phyloP scores from a whole-genome alignment of 768 basidiomycete genomes.

The Mycena latifolia region DNA sequence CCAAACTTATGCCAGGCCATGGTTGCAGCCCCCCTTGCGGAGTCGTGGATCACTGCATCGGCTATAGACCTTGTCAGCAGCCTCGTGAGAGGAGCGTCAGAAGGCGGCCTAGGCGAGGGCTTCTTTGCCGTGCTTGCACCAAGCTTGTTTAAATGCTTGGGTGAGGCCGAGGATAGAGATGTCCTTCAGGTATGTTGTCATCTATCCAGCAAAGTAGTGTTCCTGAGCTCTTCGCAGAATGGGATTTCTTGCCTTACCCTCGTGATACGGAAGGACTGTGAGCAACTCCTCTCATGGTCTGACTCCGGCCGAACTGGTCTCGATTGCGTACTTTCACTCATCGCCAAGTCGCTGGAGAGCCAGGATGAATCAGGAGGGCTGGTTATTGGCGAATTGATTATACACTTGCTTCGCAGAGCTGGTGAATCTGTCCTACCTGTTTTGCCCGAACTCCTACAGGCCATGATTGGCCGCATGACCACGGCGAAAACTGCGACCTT shows the following conservation, averaged over 20 bases:
- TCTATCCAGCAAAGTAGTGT: conserved; percentile 2
- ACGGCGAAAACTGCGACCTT: conserved; percentile 93
- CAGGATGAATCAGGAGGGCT: conserved; percentile 94
- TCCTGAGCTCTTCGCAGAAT: conserved; percentile 62
- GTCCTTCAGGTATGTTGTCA: conserved; percentile 71
- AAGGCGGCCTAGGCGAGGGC: conserved; percentile 78
- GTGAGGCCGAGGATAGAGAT: conserved; percentile 86
- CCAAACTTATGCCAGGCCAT: conserved; percentile 81
- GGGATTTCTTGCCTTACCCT: conserved; percentile 86
- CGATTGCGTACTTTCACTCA: conserved; percentile 76
- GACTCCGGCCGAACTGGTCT: conserved; percentile 82
- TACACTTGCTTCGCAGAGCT: conserved; percentile 89
- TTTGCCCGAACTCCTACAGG: conserved; percentile 87
- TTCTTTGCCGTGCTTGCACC: conserved; percentile 85
- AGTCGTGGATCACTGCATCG: conserved; percentile 82
- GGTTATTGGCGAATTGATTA: conserved; percentile 94
- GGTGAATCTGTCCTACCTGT: conserved; percentile 86
- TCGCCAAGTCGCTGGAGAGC: conserved; percentile 81
- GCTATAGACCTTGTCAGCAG: conserved; percentile 87
- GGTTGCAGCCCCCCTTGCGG: conserved; percentile 64
- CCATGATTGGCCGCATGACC: conserved; percentile 84
- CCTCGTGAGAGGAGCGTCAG: conserved; percentile 75
- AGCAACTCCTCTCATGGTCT: conserved; percentile 84
- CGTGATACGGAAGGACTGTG: conserved; percentile 88
- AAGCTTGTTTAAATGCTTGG: conserved; percentile 77